Evolutionary conservation across 768 basidiomycete genomes (phyloP).

Genomic region (Macrolepiota albuminosa): DNA sequence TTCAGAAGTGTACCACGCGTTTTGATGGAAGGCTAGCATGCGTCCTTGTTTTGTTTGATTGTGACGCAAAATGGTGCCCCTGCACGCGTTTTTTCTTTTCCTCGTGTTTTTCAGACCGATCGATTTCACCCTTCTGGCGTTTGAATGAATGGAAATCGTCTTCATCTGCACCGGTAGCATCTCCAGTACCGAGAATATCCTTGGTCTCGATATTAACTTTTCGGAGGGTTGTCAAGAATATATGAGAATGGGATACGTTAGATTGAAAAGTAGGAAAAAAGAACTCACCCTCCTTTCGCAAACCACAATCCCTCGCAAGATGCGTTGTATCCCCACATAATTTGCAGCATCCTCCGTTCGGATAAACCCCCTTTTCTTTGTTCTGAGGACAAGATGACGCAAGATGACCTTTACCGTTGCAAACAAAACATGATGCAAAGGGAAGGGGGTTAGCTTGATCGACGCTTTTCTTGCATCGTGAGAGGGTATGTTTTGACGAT

Average conservation of each 20-base stretch:
- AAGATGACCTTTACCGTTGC: slow-evolving; percentile 78
- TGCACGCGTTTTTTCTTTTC: slow-evolving; percentile 37
- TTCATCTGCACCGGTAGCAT: slow-evolving; percentile 79
- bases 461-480: slow-evolving; percentile 65
- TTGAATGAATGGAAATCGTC: slow-evolving; percentile 89
- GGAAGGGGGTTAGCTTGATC: slow-evolving; percentile 69
- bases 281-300: slow-evolving; percentile 52
- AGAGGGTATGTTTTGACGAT: slow-evolving; percentile 70
- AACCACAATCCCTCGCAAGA: slow-evolving; percentile 76
- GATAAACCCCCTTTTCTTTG: slow-evolving; percentile 76
- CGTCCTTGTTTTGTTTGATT: slow-evolving; percentile 29
- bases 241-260: neutral
- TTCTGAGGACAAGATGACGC: slow-evolving; percentile 83
- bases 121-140: slow-evolving; percentile 55
- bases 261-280: neutral
- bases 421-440: slow-evolving; percentile 91
- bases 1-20: slow-evolving; percentile 47
- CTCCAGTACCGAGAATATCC: slow-evolving; percentile 38
- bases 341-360: slow-evolving; percentile 88
- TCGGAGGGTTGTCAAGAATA: slow-evolving; percentile 13
- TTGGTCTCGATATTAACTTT: slow-evolving; percentile 31
- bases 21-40: slow-evolving; percentile 30
- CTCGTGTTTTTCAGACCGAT: slow-evolving; percentile 51
- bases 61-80: slow-evolving; percentile 37
- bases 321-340: slow-evolving; percentile 83